Conservation (phyloP, 176 grass and related monocot species). For the Avena atlantica region DNA sequence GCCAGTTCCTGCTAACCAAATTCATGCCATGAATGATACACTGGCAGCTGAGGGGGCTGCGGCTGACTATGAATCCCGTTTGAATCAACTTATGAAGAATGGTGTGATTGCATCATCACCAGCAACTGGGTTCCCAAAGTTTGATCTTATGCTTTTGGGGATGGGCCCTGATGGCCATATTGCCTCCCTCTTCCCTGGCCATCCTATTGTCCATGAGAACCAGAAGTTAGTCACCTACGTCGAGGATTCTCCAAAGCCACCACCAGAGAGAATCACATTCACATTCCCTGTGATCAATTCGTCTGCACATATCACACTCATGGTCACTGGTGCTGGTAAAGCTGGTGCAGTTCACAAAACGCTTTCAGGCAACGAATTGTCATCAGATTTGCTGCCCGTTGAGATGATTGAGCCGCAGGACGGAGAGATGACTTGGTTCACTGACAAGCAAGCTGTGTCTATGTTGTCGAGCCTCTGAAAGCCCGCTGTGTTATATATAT, state of each 20-base stretch:
- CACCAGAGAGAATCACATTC: slow-evolving; percentile 85
- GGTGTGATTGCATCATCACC: slow-evolving; percentile 46
- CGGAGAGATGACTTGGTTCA: slow-evolving; percentile 82
- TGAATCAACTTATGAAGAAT: slow-evolving; percentile 62
- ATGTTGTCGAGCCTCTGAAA: slow-evolving; percentile 46
- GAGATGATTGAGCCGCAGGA: slow-evolving; percentile 77
- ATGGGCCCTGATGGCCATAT: slow-evolving; percentile 94
- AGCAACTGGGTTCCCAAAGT: slow-evolving; percentile 64
- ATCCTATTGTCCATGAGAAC: slow-evolving; percentile 66
- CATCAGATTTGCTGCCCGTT: slow-evolving; percentile 72
- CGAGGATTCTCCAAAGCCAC: slow-evolving; percentile 88
- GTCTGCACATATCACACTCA: slow-evolving; percentile 62
- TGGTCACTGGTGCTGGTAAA: slow-evolving; percentile 74
- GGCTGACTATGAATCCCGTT: slow-evolving; percentile 65
- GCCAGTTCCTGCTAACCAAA: slow-evolving; percentile 65
- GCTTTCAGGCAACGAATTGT: slow-evolving; percentile 46
- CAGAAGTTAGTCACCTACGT: slow-evolving; percentile 79
- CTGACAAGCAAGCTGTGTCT: slow-evolving; percentile 80
- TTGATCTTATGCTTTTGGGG: slow-evolving; percentile 87
- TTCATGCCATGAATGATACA: slow-evolving; percentile 76
- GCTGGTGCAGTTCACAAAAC: slow-evolving; percentile 68
- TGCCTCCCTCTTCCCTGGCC: slow-evolving; percentile 88
- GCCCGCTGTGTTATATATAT: neutral
- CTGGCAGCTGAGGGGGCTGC: slow-evolving; percentile 68
- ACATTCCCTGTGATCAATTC: slow-evolving; percentile 88